These are phyloP conservation scores for Globisporangium ultimum DNA, from an alignment of 352 stramenopile species.

Conservation along the genomic window DNA sequence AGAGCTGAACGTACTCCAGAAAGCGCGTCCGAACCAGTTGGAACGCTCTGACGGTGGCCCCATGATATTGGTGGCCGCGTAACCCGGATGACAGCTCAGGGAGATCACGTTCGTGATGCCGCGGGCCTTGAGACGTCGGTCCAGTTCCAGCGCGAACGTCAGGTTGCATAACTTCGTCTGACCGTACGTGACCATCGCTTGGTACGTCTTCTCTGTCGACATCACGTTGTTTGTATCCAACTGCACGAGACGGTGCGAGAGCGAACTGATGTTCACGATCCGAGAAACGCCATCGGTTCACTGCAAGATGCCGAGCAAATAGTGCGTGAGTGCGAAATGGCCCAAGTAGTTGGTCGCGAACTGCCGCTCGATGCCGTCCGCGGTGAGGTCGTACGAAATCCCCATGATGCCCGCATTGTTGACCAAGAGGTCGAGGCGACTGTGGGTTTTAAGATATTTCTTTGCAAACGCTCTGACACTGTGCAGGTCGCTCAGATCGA, in stretches of 20 bases:
- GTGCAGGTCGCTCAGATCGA: conserved; percentile 28
- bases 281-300: conserved; percentile 13
- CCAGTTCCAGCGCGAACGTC: conserved; percentile 87
- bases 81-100: conserved; percentile 28
- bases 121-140: conserved; percentile 30
- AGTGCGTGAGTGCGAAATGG: conserved; percentile 18
- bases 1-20: conserved; percentile 23
- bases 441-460: conserved; percentile 22
- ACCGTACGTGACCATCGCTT: conserved; percentile 52
- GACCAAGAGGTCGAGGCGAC: conserved; percentile 31
- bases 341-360: conserved; percentile 33
- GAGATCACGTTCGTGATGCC: conserved; percentile 21
- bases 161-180: conserved; percentile 91
- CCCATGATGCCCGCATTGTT: conserved; percentile 39
- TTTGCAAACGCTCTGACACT: conserved; percentile 28
- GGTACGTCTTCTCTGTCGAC: conserved; percentile 22
- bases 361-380: conserved; percentile 24
- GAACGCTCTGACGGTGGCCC: conserved; percentile 4
- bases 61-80: conserved; percentile 26
- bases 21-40: conserved; percentile 8
- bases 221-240: conserved; percentile 3
- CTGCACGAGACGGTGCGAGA: conserved; percentile 14
- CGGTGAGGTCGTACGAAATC: conserved; percentile 12
- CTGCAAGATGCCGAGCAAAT: conserved; percentile 16
- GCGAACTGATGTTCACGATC: conserved; percentile 17